phyloP scores from a whole-genome alignment of 192 early-diverging fungal species.

The Lobosporangium transversale region DNA sequence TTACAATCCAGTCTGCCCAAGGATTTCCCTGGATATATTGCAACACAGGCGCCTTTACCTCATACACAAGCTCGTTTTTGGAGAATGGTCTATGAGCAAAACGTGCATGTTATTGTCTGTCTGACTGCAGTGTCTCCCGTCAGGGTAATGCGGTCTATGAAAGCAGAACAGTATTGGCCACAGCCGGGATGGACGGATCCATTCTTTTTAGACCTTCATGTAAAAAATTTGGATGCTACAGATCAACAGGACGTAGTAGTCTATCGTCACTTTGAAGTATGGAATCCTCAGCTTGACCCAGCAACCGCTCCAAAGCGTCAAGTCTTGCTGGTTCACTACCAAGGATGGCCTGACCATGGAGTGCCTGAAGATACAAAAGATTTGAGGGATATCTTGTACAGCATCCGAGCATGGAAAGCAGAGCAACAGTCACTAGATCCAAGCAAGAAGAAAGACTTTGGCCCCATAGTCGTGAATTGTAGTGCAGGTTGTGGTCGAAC shows the following conservation, averaged over 20 bases:
- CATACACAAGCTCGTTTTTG: slow-evolving; percentile 86
- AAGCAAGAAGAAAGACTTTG: slow-evolving; percentile 6
- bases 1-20: slow-evolving; percentile 41
- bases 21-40: slow-evolving; percentile 77
- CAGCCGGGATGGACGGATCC: slow-evolving; percentile 36
- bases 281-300: slow-evolving; percentile 13
- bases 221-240: slow-evolving; percentile 6
- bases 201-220: slow-evolving; percentile 3
- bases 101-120: slow-evolving; percentile 83
- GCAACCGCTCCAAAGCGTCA: background rate
- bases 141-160: slow-evolving; percentile 59
- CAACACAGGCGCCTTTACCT: slow-evolving; percentile 87
- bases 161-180: slow-evolving; percentile 94
- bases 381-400: slow-evolving; percentile 59
- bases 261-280: slow-evolving; percentile 31
- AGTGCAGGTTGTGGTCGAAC: slow-evolving; percentile 89
- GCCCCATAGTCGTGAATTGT: slow-evolving; percentile 85
- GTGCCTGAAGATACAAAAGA: slow-evolving; percentile 66
- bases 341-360: slow-evolving; percentile 87
- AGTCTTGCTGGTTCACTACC: slow-evolving; percentile 80
- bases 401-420: slow-evolving; percentile 29
- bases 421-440: slow-evolving; percentile 34
- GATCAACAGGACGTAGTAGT: slow-evolving; percentile 17
- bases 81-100: slow-evolving; percentile 89
- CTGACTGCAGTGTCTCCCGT: slow-evolving; percentile 82